phyloP scores from a whole-genome alignment of 225 moss, liverwort and hornwort species.

The Sphagnum tenellum region DNA sequence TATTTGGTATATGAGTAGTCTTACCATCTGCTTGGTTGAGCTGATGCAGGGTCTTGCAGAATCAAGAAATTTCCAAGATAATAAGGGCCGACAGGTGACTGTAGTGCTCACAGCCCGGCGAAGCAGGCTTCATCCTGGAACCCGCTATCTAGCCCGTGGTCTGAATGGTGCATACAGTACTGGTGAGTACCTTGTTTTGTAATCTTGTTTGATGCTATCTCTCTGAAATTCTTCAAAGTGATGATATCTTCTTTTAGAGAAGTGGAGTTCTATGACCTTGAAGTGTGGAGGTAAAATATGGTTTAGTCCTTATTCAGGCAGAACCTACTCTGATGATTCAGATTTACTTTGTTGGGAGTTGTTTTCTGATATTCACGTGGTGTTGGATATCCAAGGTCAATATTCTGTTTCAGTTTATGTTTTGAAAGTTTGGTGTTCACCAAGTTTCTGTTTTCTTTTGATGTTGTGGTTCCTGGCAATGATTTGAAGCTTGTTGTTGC shows the following conservation, averaged over 20 bases:
- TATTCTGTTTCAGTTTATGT: background rate
- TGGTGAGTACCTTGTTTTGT: constrained; percentile 38
- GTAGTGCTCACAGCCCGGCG: constrained; percentile 83
- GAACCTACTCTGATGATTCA: too few relatives aligned
- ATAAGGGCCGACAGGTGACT: constrained; percentile 38
- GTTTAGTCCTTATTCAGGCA: too few relatives aligned
- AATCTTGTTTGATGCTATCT: too few relatives aligned
- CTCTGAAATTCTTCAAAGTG: background rate
- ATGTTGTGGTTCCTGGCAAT: background rate
- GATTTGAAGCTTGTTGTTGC: constrained; percentile 10
- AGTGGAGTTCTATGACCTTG: too few relatives aligned
- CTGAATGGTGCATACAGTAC: constrained; percentile 88
- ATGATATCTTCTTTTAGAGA: background rate
- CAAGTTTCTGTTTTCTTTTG: too few relatives aligned
- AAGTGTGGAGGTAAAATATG: too few relatives aligned
- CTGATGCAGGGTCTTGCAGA: constrained; percentile 99
- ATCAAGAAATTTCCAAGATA: constrained; percentile 49
- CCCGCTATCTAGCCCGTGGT: constrained; percentile 94
- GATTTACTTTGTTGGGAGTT: too few relatives aligned
- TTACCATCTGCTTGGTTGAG: constrained; percentile 48
- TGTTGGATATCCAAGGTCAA: background rate
- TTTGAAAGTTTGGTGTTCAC: too few relatives aligned
- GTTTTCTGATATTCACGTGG: too few relatives aligned
- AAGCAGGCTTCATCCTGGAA: constrained; percentile 97
- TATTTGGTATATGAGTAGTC: background rate